Percentiles rank a stretch among this genome's conserved stretches.
Evolutionary conservation across 169 alveolate genomes (phyloP).

Genomic region (Besnoitia besnoiti): DNA sequence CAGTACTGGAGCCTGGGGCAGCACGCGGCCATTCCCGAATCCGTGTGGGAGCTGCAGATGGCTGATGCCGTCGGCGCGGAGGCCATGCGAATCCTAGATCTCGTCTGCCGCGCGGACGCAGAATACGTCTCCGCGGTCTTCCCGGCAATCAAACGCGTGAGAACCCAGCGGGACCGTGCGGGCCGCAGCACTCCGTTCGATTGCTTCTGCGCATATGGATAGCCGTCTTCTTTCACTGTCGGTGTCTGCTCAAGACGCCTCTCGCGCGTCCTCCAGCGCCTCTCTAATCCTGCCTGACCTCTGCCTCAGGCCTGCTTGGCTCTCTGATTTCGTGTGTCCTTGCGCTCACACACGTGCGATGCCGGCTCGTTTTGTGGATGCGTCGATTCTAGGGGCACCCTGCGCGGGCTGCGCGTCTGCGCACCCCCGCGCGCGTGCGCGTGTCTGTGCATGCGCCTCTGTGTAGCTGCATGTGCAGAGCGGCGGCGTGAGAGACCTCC

Average conservation of each 20-base stretch:
- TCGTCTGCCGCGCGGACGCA: neutral
- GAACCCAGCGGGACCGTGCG: neutral
- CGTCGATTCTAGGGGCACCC: too few species aligned
- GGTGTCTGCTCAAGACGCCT: neutral
- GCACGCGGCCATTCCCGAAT: neutral
- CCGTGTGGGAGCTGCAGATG: constrained; percentile 23
- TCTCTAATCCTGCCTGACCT: too few species aligned
- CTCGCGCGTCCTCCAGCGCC: neutral
- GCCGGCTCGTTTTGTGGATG: too few species aligned
- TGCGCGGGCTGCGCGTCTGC: too few species aligned
- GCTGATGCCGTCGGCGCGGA: neutral
- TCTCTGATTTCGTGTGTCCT: too few species aligned
- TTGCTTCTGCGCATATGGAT: neutral
- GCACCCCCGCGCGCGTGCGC: too few species aligned
- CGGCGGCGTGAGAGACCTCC: too few species aligned
- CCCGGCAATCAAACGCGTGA: neutral
- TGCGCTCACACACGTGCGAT: too few species aligned
- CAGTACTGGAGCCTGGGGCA: neutral
- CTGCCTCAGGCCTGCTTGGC: too few species aligned
- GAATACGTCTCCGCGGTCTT: neutral
- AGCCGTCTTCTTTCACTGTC: neutral
- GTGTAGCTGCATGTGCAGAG: too few species aligned
- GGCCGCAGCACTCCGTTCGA: neutral
- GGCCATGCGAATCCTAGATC: constrained; percentile 27
- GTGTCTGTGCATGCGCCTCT: too few species aligned